Conservation (phyloP, 371 early-diverging fungal species). For the Actinomucor elegans region DNA sequence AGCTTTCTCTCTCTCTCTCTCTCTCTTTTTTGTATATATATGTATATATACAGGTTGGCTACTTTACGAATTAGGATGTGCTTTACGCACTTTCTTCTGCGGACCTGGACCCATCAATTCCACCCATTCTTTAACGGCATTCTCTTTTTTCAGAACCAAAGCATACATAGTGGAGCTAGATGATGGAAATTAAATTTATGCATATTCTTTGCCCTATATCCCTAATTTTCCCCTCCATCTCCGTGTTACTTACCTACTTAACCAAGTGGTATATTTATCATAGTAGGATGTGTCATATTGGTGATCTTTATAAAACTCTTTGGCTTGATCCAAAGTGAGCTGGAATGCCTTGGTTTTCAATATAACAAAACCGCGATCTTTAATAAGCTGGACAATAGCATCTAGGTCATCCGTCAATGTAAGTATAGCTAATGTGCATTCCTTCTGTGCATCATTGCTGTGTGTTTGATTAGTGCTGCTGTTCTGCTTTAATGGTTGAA, state of each 20-base stretch:
- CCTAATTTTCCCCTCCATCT: not conserved
- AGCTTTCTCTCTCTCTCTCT: too few species aligned
- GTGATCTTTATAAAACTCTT: slow-evolving; percentile 1
- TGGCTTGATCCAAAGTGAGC: slow-evolving; percentile 4
- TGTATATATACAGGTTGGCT: not conserved
- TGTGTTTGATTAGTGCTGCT: not conserved
- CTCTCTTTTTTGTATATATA: not conserved
- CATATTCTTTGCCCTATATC: not conserved
- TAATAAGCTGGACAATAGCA: slow-evolving; percentile 1
- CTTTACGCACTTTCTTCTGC: slow-evolving; percentile 61
- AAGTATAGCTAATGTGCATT: slow-evolving; percentile 8
- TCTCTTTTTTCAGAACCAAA: slow-evolving; percentile 64
- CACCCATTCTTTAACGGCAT: slow-evolving; percentile 70
- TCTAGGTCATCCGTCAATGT: not conserved
- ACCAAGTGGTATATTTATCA: slow-evolving; percentile 2
- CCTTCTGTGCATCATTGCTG: not conserved
- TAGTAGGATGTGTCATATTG: not conserved
- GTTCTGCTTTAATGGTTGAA: not conserved
- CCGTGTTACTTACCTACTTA: slow-evolving; percentile 4
- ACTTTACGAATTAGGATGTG: slow-evolving; percentile 48
- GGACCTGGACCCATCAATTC: slow-evolving; percentile 76
- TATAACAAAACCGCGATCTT: not conserved
- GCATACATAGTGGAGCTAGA: slow-evolving; percentile 12
- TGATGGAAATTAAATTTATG: not conserved
- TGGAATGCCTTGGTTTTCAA: not conserved